These are phyloP conservation scores for Wallemia ichthyophaga DNA, from an alignment of 1,284 basidiomycete genomes.

Conservation along the genomic window DNA sequence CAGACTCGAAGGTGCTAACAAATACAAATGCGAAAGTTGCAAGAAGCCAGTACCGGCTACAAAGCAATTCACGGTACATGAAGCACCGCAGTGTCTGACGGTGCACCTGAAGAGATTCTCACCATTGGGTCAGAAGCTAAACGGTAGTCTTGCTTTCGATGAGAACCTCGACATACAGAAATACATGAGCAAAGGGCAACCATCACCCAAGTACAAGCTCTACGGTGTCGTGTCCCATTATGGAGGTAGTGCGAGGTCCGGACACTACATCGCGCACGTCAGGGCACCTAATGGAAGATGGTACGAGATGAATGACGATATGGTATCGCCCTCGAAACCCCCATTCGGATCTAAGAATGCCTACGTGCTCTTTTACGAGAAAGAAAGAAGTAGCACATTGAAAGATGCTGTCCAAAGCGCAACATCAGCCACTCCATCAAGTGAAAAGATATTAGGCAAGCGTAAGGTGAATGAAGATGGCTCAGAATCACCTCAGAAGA, in stretches of 20 bases:
- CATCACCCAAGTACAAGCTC: slow-evolving; percentile 49
- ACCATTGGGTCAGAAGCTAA: slow-evolving; percentile 59
- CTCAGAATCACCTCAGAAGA: not conserved
- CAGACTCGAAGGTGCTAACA: slow-evolving; percentile 59
- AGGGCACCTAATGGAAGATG: slow-evolving; percentile 39
- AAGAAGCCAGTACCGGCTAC: slow-evolving; percentile 59
- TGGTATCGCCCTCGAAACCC: slow-evolving; percentile 22
- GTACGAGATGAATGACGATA: slow-evolving; percentile 85
- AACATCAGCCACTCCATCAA: not conserved
- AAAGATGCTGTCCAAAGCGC: slow-evolving; percentile 24
- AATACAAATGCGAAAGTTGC: slow-evolving; percentile 96
- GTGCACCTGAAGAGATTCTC: slow-evolving; percentile 93
- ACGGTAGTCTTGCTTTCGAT: slow-evolving; percentile 42
- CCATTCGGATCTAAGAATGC: slow-evolving; percentile 45
- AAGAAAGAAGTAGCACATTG: slow-evolving; percentile 37
- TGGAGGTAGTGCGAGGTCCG: slow-evolving; percentile 70
- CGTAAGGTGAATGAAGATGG: not conserved
- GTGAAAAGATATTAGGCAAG: not conserved
- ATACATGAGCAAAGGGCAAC: slow-evolving; percentile 46
- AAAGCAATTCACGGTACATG: slow-evolving; percentile 60
- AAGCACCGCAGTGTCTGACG: slow-evolving; percentile 68
- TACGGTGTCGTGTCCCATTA: slow-evolving; percentile 84
- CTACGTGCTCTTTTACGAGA: slow-evolving; percentile 76
- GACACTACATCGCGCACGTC: slow-evolving; percentile 79
- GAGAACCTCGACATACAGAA: slow-evolving; percentile 43